Evolutionary conservation across 2,329 filamentous ascomycete genomes (phyloP), one percentile per base, ranked within the genome.

Genomic region (Sclerotinia glacialis): DNA sequence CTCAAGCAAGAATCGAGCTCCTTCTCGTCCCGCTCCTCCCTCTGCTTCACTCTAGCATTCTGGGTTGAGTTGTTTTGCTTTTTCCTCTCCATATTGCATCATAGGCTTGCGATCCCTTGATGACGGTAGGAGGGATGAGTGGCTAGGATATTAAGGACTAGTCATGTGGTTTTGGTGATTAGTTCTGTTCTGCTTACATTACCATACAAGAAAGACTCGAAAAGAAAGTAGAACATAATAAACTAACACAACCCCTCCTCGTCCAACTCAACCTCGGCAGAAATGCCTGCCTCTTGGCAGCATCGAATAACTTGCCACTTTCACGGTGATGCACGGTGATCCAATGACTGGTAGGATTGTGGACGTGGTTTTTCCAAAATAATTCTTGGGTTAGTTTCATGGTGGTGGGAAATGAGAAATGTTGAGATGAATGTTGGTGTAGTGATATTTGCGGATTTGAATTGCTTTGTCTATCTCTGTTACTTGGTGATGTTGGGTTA

Each of bases 31-130:
- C 14, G 18, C 42, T 47, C 42, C 42, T 18, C 42, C 58, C 42
- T 50, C 31, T 21, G 34, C 28, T 28, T 53, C 47, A 2, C 59
- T 62, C 47, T 47, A 62, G n/a, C 47, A 62, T 62, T 62, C 59
- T 12, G 52, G 14, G 9, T 50, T 52, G 12, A 62, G 23, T 28
- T 62, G 46, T 37, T 42, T 23, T 6, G 59, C 59, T 62, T 62
- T 62, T 9, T 16, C 28, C 14, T 62, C 59, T 18, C 46, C 59
- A 18, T 26, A 52, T 31, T 37, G 28, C 59, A 62, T 52, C 14
- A 62, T 16, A 62, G 46, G n/a, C 14, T 12, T 16, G 18, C 46
- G 28, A 62, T 31, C 5, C 59, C 59, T 21, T 52, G 59, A 42
- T 14, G 44, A 40, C 14, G 59, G 31, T 62, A 37, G n/a, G 18